Evolutionary conservation across 1,284 basidiomycete species (phyloP).

Genomic region (Vanrija sp.): DNA sequence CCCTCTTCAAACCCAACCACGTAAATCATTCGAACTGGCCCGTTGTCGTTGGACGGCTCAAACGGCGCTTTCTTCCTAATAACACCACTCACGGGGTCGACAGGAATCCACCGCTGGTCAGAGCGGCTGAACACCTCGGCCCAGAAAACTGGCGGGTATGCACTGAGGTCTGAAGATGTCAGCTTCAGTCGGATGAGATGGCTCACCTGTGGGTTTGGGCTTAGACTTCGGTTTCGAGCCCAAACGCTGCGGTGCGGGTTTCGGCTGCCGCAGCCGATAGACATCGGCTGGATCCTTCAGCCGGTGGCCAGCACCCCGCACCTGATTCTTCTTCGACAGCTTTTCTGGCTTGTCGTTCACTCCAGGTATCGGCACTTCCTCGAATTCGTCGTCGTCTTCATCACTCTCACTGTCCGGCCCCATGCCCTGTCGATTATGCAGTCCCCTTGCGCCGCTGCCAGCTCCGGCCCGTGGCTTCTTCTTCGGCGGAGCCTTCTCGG

Average conservation of each 20-base stretch:
- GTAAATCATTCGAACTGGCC: conserved; percentile 85
- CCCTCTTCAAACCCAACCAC: conserved; percentile 94
- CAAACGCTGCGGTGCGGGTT: conserved; percentile 24
- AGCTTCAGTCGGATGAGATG: not conserved
- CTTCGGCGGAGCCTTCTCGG: conserved; percentile 45
- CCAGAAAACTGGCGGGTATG: conserved; percentile 87
- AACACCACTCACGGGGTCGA: conserved; percentile 78
- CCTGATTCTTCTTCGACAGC: conserved; percentile 47
- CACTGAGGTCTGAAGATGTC: conserved; percentile 29
- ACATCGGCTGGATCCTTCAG: conserved; percentile 38
- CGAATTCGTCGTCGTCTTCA: conserved; percentile 39
- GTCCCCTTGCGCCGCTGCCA: conserved; percentile 24
- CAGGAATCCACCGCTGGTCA: conserved; percentile 85
- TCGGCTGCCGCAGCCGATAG: conserved; percentile 33
- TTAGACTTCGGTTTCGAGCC: conserved; percentile 31
- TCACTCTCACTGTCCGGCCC: conserved; percentile 29
- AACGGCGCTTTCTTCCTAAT: conserved; percentile 78
- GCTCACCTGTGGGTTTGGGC: conserved; percentile 28
- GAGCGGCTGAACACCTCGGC: conserved; percentile 93
- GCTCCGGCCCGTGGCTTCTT: conserved; percentile 31
- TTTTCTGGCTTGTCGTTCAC: conserved; percentile 6
- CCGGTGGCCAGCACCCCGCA: conserved; percentile 36
- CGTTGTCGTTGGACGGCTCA: conserved; percentile 61
- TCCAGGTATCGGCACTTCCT: conserved; percentile 44
- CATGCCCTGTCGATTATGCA: conserved; percentile 35